phyloP scores from a whole-genome alignment of 1,284 basidiomycete genomes.

The Ustilago shanxiensis region DNA sequence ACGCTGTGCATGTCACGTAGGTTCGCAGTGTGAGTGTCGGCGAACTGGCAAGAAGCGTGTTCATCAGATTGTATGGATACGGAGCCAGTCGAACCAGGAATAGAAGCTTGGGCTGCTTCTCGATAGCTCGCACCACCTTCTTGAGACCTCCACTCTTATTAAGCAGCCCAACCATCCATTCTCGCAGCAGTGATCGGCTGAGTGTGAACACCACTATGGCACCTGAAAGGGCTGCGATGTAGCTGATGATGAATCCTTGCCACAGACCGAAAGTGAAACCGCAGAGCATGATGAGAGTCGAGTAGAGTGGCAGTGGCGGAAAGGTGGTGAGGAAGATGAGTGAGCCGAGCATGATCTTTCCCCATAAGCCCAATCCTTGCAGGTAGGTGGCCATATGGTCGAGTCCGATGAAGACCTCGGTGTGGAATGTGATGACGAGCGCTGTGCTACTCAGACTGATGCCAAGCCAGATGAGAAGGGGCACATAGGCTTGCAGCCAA shows the following conservation, averaged over 20 bases:
- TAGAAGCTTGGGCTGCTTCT: constrained; percentile 83
- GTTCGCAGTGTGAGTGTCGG: constrained; percentile 83
- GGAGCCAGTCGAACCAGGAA: constrained; percentile 84
- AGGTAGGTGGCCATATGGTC: constrained; percentile 59
- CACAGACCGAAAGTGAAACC: constrained; percentile 87
- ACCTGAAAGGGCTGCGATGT: constrained; percentile 83
- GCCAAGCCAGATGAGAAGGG: constrained; percentile 69
- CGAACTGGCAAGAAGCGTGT: constrained; percentile 86
- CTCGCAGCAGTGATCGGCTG: constrained; percentile 80
- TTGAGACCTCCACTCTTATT: constrained; percentile 72
- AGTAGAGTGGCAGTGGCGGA: constrained; percentile 84
- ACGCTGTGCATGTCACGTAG: constrained; percentile 82
- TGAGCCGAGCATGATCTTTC: constrained; percentile 59
- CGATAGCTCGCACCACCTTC: constrained; percentile 81
- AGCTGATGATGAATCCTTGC: constrained; percentile 84
- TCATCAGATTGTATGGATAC: constrained; percentile 82
- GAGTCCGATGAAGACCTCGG: constrained; percentile 64
- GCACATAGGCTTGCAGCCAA: constrained; percentile 69
- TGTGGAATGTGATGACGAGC: constrained; percentile 68
- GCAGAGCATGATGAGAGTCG: constrained; percentile 85
- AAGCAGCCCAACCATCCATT: constrained; percentile 79
- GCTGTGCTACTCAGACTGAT: constrained; percentile 66
- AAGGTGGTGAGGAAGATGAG: constrained; percentile 70
- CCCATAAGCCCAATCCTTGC: constrained; percentile 57
- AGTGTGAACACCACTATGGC: constrained; percentile 82